Evolutionary conservation across 2,329 filamentous ascomycete species (phyloP).

Genomic region (Penicillium sp.): DNA sequence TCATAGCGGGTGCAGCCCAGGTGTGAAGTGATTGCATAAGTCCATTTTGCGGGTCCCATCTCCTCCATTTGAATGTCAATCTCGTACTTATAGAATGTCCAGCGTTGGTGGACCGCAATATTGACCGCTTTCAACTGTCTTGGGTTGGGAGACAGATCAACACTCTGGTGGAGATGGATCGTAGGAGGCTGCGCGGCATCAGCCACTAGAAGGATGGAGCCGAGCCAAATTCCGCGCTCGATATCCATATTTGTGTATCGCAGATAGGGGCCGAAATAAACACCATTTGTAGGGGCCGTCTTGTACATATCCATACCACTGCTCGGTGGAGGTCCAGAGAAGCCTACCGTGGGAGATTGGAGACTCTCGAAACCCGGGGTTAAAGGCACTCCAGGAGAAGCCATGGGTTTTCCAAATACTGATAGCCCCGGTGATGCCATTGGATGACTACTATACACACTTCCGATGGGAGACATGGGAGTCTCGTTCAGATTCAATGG

Average conservation of each 20-base stretch:
- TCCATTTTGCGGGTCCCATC: constrained; percentile 77
- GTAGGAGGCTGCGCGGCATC: constrained; percentile 91
- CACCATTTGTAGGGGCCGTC: constrained; percentile 87
- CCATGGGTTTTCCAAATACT: constrained; percentile 57
- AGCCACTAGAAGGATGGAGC: constrained; percentile 89
- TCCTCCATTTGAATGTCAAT: constrained; percentile 89
- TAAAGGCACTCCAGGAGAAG: constrained; percentile 79
- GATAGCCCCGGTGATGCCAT: constrained; percentile 68
- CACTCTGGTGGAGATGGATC: constrained; percentile 89
- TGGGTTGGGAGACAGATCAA: constrained; percentile 89
- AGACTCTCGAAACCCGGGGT: constrained; percentile 85
- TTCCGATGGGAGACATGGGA: constrained; percentile 79
- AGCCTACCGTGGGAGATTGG: constrained; percentile 76
- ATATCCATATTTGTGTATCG: constrained; percentile 97
- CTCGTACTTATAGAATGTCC: constrained; percentile 95
- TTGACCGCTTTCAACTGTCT: constrained; percentile 78
- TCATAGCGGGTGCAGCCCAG: constrained; percentile 97
- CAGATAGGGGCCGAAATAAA: constrained; percentile 96
- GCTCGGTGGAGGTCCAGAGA: constrained; percentile 82
- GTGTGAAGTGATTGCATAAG: constrained; percentile 95
- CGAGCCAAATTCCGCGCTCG: constrained; percentile 85
- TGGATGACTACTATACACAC: constrained; percentile 70
- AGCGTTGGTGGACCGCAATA: constrained; percentile 87
- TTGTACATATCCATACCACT: constrained; percentile 94
- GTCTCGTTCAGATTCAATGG: constrained; percentile 79